Evolutionary conservation across 2,329 filamentous ascomycete genomes (phyloP).

Genomic region (Sarocladiaceae sp.): DNA sequence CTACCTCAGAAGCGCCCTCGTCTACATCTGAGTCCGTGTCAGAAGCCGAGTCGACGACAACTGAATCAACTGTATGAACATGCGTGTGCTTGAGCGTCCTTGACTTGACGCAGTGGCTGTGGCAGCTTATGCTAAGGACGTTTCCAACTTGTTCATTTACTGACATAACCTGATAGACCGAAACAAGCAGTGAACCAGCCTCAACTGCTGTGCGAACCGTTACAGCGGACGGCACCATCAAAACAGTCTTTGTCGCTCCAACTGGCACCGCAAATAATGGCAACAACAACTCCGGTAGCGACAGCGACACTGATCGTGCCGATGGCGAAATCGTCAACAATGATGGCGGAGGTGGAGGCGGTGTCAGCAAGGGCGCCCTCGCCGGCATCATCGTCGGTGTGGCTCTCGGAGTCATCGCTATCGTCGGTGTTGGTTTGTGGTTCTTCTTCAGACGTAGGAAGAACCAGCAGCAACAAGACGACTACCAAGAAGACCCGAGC

Average conservation of each 20-base stretch:
- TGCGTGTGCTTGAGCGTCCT: not conserved
- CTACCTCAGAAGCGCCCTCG: not conserved
- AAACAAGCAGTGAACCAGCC: not conserved
- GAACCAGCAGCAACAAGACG: conserved; percentile 36
- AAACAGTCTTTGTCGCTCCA: conserved; percentile 51
- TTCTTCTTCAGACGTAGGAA: conserved; percentile 42
- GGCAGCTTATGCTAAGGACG: not conserved
- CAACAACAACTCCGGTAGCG: too few relatives aligned
- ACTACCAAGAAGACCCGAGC: conserved; percentile 40
- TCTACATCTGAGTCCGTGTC: not conserved
- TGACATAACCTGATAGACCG: not conserved
- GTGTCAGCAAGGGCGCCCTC: conserved; percentile 41
- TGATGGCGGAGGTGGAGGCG: conserved; percentile 14
- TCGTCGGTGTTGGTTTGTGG: conserved; percentile 31
- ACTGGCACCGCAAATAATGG: conserved; percentile 22
- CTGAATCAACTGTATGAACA: conserved; percentile 2
- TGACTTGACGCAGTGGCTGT: not conserved
- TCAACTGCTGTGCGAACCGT: conserved; percentile 41
- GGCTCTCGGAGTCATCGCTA: conserved; percentile 34
- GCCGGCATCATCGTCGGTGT: conserved; percentile 52
- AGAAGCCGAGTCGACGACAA: not conserved
- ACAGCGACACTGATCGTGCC: conserved; percentile 11
- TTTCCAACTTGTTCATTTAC: not conserved
- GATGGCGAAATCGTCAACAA: conserved; percentile 15
- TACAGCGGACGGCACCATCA: conserved; percentile 48